A percentile compares a stretch with the other conserved stretches of the same genome.
phyloP scores from a whole-genome alignment of 2,329 filamentous ascomycete genomes.

The Emericellopsis atlantica region DNA sequence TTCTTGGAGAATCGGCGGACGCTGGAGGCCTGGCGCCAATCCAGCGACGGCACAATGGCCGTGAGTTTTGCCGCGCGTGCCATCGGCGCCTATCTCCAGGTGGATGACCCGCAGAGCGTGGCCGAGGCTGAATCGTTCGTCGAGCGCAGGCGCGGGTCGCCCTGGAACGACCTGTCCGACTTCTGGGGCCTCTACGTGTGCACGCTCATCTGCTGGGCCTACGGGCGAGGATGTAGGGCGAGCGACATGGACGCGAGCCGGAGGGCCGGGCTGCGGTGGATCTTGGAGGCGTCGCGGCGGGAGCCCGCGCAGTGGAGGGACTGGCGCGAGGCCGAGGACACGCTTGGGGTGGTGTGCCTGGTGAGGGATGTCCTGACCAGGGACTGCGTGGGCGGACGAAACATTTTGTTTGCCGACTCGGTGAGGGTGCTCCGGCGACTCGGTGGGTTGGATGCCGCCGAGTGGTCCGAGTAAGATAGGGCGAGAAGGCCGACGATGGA shows the following conservation, averaged over 20 bases:
- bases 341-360: constrained; percentile 31
- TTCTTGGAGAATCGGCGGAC: constrained; percentile 34
- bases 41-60: constrained; percentile 30
- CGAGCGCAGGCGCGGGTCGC: constrained; percentile 4
- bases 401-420: constrained; percentile 38
- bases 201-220: constrained; percentile 47
- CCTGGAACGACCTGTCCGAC: constrained; percentile 28
- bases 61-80: constrained; percentile 37
- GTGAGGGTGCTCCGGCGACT: constrained; percentile 37
- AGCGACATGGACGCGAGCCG: constrained; percentile 8
- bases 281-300: constrained; percentile 25
- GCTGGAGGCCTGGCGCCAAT: constrained; percentile 31
- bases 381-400: constrained; percentile 35
- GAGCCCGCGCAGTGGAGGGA: constrained; percentile 23
- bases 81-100: constrained; percentile 29
- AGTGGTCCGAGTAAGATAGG: not conserved
- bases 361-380: constrained; percentile 31
- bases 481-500: not conserved
- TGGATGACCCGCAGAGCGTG: constrained; percentile 6
- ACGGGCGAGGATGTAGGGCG: constrained; percentile 21
- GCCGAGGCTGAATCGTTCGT: constrained; percentile 1
- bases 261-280: constrained; percentile 20
- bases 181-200: constrained; percentile 46
- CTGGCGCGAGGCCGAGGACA: constrained; percentile 26
- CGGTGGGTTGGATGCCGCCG: constrained; percentile 13